Conservation (phyloP, 768 basidiomycete genomes). For the Agaricus subrufescens region DNA sequence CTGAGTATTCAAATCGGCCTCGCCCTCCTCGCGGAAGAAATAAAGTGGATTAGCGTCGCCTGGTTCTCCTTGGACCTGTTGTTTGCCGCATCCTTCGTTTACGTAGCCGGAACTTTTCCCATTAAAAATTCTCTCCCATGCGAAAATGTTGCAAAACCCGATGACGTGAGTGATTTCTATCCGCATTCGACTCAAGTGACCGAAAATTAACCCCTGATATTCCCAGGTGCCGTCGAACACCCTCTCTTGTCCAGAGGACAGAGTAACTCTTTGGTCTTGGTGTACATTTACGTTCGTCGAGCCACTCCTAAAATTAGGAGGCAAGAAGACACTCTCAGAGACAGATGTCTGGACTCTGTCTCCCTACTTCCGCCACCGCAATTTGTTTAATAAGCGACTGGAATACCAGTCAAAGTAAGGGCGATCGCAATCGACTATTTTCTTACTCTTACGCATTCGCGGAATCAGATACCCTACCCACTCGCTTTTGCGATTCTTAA, state of each 20-base stretch:
- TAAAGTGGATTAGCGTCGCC: slow-evolving; percentile 12
- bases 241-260: slow-evolving; percentile 60
- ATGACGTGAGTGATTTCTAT: slow-evolving; percentile 35
- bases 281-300: slow-evolving; percentile 59
- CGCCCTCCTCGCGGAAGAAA: slow-evolving; percentile 18
- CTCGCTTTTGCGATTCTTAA: slow-evolving; percentile 56
- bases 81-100: slow-evolving; percentile 33
- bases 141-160: slow-evolving; percentile 41
- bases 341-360: slow-evolving; percentile 60
- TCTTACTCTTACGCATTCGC: background rate
- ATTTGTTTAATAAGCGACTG: slow-evolving; percentile 60
- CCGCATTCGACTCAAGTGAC: background rate
- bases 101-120: slow-evolving; percentile 54
- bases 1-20: slow-evolving; percentile 33
- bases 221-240: slow-evolving; percentile 43
- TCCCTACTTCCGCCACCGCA: slow-evolving; percentile 64
- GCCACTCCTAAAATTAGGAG: slow-evolving; percentile 53
- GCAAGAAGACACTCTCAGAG: slow-evolving; percentile 42
- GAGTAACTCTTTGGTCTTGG: slow-evolving; percentile 63
- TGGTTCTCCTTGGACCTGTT: slow-evolving; percentile 25
- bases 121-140: slow-evolving; percentile 40
- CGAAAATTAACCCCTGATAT: background rate
- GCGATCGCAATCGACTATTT: background rate
- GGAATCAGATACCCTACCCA: slow-evolving; percentile 45
- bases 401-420: slow-evolving; percentile 41